Evolutionary conservation across 1,139 yeast species (phyloP), one percentile per base, ranked within the genome.

Genomic region (Saccharomycopsis phalli): DNA sequence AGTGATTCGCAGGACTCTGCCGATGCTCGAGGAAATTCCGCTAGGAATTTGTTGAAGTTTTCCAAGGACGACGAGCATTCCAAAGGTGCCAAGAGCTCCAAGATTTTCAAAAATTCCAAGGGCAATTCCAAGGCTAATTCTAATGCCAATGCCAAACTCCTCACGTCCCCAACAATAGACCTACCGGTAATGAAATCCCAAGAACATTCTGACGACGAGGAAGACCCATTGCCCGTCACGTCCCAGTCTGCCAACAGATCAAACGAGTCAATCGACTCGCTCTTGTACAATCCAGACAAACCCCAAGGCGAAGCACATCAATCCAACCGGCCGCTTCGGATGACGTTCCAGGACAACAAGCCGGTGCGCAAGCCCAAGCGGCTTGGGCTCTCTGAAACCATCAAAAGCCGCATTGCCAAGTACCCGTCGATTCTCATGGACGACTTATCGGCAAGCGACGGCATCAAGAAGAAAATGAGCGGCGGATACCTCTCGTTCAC

Each of bases 401-500:
- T 30, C 31, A 47, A 32, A 6, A 36, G 40, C 17, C 19, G 30
- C 31, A 29, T 37, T 19, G 40, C 36, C 28, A 42, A 26, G 35
- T 46, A 41, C 26, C 47, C 47, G 5, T 41, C 47, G 20, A 29
- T 42, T 17, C 34, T 39, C 43, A 17, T 44, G n/a, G 47, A 44
- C 25, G 47, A 44, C 29, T 21, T 44, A 3, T 32, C 38, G 11
- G 34, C 31, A 54, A 8, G 51, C 49, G 36, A 41, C 46, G 34
- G 39, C 44, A 23, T 42, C 47, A 18, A 41, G 36, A 20, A 32
- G 5, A 25, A 48, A 10, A 71, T 70, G 71, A 71, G 77, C 42
- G 63, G 77, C 1, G 69, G 67, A 49, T 91, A 88, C 53, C 65
- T 91, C 31, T 86, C 96, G 0, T 88, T 94, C 88, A 73, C 72